Evolutionary conservation across 2,329 filamentous ascomycete genomes (phyloP), one percentile per base, ranked within the genome.

Genomic region (Verruconis gallopava): DNA sequence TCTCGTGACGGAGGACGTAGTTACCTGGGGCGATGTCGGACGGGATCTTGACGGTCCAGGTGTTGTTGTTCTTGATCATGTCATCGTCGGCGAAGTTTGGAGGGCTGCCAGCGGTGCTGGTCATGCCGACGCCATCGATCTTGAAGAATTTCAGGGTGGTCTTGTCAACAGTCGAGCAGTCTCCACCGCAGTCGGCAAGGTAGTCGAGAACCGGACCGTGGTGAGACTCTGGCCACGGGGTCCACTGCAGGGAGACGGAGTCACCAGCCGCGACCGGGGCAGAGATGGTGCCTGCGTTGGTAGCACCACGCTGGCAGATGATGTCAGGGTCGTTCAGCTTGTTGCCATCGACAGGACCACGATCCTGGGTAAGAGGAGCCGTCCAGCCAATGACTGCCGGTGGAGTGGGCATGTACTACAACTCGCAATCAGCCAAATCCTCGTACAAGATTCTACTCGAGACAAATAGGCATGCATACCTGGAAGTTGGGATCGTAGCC

Each of bases 151-250:
- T 57, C 21, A 79, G 65, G 4, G 38, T 19, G 4, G 60, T 53
- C 57, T 74, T 72, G 56, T 72, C 67, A 43, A 69, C 72, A 1
- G 56, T 55, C 28, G 68, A 62, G 56, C 72, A 79, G 55, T 75
- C 67, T 17, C 69, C 73, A 32, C 40, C 38, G 59, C 73, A 77
- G 50, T 66, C 67, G 43, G 77, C 77, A 13, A 80, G 61, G 62
- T 80, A 81, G 55, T 71, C 71, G 47, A 81, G 67, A 50, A 81
- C 69, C 5, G 77, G 76, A 2, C 75, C 75, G 13, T 77, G 67
- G 62, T 83, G 73, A 42, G 66, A 70, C 6, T 70, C 64, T n/a
- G 78, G 77, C 43, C 79, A 83, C 13, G 63, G 62, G 44, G 67
- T 72, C 79, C 78, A 82, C 51, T 73, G 67, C 38, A 82, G 59